Base-by-base conservation (phyloP, 2,329 filamentous ascomycete species). In the Trichophyton rubrum region DNA sequence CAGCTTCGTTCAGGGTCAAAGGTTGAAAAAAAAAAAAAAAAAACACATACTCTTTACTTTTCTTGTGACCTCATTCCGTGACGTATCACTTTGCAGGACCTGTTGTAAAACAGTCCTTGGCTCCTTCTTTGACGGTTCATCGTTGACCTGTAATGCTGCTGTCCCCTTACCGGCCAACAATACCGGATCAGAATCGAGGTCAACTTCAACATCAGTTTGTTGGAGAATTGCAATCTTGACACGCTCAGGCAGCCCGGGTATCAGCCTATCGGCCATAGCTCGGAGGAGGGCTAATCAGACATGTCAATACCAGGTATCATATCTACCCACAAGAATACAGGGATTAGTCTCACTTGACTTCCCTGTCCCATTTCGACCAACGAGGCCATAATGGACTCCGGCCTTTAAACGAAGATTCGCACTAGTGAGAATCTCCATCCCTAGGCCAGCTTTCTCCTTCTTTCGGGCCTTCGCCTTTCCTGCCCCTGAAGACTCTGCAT, bases 341-440 rank as follows among this genome's bases (percentile, higher is more conserved):
- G n/a, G 30, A 3, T 20, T 35, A 15, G 8, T 7, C 22, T 71
- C 72, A 86, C 85, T 92, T 3, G 88, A 91, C 69, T 95, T 95
- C 4, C 89, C 90, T 1, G 85, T 87, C 0, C 89, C 89, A 72
- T 95, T 95, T 5, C 88, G 80, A 0, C 89, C 90, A 20, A 92
- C 78, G 1, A 95, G 77, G 0, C 88, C 89, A 77, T 95, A 95
- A 63, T 87, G 80, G 53, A 84, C 79, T 0, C 87, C 86, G 57
- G 85, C 82, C 65, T 92, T 88, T 2, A 95, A 74, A 24, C 85
- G 82, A 40, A 95, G 74, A 61, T 84, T 85, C 1, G 86, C 87
- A 70, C 87, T 83, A 8, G 77, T 78, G 2, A 95, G 77, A 4
- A 95, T 81, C 70, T 93, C 89, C 56, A 66, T 64, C 67, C 77